Percentiles rank a stretch among this genome's conserved stretches.
phyloP scores from a whole-genome alignment of 306 rosid genomes.

The Prunus salicina region DNA sequence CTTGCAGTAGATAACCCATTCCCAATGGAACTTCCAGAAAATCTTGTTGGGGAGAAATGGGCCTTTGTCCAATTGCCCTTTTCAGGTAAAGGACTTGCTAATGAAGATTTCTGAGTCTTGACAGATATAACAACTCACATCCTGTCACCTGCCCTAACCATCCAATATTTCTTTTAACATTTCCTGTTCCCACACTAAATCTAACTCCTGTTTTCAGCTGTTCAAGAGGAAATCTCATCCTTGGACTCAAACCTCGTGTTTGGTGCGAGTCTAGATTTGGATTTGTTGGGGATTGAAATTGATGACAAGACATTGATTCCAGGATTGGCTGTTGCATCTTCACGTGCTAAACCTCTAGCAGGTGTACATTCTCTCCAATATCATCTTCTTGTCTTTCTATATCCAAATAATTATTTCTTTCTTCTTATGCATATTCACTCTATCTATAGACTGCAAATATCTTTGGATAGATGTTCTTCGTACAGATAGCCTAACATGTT shows the following conservation, averaged over 20 bases:
- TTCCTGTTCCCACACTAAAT: not conserved
- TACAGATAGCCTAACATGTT: too few relatives aligned
- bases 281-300: conserved; percentile 80
- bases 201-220: conserved; percentile 41
- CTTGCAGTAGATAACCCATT: conserved; percentile 90
- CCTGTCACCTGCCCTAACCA: not conserved
- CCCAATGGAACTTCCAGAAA: conserved; percentile 86
- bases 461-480: too few relatives aligned
- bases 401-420: too few relatives aligned
- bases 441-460: too few relatives aligned
- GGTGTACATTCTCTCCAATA: conserved; percentile 34
- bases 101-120: not conserved
- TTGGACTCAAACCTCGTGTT: conserved; percentile 45
- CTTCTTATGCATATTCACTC: too few relatives aligned
- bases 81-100: conserved; percentile 51
- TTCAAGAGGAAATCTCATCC: conserved; percentile 67
- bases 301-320: conserved; percentile 90
- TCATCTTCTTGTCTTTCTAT: not conserved
- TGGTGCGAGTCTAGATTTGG: conserved; percentile 91
- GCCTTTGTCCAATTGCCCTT: conserved; percentile 92
- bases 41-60: conserved; percentile 90
- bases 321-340: conserved; percentile 82
- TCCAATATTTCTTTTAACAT: not conserved
- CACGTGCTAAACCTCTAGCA: conserved; percentile 77
- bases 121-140: not conserved